Conservation (phyloP, 106 monocot species). For the Acanthochlamys bracteata region DNA sequence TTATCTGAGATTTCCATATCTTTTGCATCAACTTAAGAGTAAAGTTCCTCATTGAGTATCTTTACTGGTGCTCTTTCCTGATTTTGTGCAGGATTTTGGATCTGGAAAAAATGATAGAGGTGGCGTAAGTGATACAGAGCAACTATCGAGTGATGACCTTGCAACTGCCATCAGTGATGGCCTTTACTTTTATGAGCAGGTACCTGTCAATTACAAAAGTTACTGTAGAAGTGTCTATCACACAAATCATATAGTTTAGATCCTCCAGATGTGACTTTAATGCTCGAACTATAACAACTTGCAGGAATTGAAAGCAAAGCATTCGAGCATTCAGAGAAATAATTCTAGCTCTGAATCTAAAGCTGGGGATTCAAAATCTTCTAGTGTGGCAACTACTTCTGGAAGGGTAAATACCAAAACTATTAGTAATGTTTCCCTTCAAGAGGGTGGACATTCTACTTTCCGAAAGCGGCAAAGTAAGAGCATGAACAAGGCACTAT, state of each 20-base stretch:
- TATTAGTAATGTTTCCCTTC: conserved; percentile 29
- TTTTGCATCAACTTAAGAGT: too few relatives aligned
- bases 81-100: conserved; percentile 29
- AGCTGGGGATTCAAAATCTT: conserved; percentile 29
- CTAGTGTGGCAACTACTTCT: conserved; percentile 18
- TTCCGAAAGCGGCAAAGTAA: conserved; percentile 59
- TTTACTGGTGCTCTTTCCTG: background rate
- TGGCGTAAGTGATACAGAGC: conserved; percentile 19
- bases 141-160: conserved; percentile 67
- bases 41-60: background rate
- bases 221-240: background rate
- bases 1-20: too few relatives aligned
- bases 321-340: conserved; percentile 20
- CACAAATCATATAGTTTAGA: background rate
- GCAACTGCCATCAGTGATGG: conserved; percentile 74
- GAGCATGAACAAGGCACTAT: conserved; percentile 38
- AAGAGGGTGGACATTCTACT: conserved; percentile 43
- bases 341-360: conserved; percentile 13
- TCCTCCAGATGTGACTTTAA: background rate
- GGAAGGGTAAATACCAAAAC: conserved; percentile 22
- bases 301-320: conserved; percentile 52
- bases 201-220: conserved; percentile 5
- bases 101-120: conserved; percentile 29
- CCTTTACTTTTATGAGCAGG: conserved; percentile 91
- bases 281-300: background rate